Evolutionary conservation across 352 stramenopile species (phyloP).

Genomic region (Phytophthora pisi): DNA sequence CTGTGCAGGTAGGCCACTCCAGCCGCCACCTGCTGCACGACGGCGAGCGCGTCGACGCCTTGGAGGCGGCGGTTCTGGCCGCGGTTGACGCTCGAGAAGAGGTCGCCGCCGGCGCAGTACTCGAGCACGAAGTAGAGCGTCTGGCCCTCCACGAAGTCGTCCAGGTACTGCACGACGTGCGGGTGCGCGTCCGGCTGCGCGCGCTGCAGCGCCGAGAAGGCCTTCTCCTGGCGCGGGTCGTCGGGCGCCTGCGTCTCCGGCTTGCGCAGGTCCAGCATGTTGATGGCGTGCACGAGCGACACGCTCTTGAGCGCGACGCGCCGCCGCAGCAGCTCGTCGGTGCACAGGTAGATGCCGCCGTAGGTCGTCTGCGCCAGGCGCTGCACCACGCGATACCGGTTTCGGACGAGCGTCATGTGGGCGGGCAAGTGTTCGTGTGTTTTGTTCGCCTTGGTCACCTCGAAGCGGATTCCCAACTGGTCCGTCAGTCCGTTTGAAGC

Average conservation of each 20-base stretch:
- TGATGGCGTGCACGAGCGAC: slow-evolving; percentile 45
- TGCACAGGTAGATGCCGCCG: slow-evolving; percentile 56
- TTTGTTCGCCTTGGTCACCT: background rate
- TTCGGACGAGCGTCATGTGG: slow-evolving; percentile 29
- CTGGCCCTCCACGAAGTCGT: slow-evolving; percentile 51
- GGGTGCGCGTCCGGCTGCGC: slow-evolving; percentile 28
- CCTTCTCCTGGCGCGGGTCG: slow-evolving; percentile 55
- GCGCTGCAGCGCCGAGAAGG: slow-evolving; percentile 37
- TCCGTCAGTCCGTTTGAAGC: background rate
- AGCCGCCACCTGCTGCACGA: slow-evolving; percentile 33
- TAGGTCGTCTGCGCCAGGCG: slow-evolving; percentile 58
- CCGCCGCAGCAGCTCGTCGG: slow-evolving; percentile 30
- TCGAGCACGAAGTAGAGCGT: slow-evolving; percentile 61
- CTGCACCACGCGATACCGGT: slow-evolving; percentile 37
- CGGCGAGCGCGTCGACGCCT: slow-evolving; percentile 15
- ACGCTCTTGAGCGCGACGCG: slow-evolving; percentile 61
- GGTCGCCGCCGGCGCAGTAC: slow-evolving; percentile 39
- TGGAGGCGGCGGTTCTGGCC: slow-evolving; percentile 21
- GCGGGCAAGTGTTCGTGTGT: background rate
- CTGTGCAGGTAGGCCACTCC: slow-evolving; percentile 36
- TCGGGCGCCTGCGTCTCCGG: slow-evolving; percentile 32
- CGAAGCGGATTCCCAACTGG: slow-evolving; percentile 6
- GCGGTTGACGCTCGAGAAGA: slow-evolving; percentile 35
- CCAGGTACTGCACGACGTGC: slow-evolving; percentile 51
- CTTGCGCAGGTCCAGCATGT: slow-evolving; percentile 25